Evolutionary conservation across 495 filamentous ascomycete genomes (phyloP), one percentile per base, ranked within the genome.

Genomic region (Aspergillus heteromorphus): DNA sequence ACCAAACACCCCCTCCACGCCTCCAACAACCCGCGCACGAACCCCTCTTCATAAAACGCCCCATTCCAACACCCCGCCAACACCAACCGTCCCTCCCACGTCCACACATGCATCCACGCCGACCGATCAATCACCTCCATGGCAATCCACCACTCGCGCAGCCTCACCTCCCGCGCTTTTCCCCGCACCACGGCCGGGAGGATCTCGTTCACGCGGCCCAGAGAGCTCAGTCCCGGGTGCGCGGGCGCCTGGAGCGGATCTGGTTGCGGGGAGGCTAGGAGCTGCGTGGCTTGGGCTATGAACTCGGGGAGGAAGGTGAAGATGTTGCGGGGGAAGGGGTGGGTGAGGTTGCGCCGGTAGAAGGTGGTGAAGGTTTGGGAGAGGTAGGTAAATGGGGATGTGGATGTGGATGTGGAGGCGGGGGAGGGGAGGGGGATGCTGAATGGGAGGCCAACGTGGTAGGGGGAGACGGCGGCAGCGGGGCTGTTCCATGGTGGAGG

Each of bases 91-190:
- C 49, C 64, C 23, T 45, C 52, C 53, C 57, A 58, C 9, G 53
- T 60, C 64, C 66, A 69, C 0, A 57, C 27, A 56, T 67, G 30
- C 31, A 36, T 49, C n/a, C n/a, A n/a, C n/a, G n/a, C n/a, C n/a
- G n/a, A n/a, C n/a, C n/a, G 48, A 30, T 40, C 60, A 7, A 59
- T 16, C 14, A 56, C 55, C 36, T 67, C 53, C 20, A 59, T 60
- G 6, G 43, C 64, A 9, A 69, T 16, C 64, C 58, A 65, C 53
- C 57, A 62, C 23, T 69, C 58, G 1, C 51, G 48, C 11, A 69
- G 41, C 18, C 60, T 47, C 6, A 67, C 6, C 2, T 40, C 53
- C 56, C 47, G 21, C 65, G 57, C 17, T 36, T 11, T 7, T 17
- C 14, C 38, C 53, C 31, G 0, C n/a, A n/a, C n/a, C n/a, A n/a